These are phyloP conservation scores for Gossypium aridum DNA, from an alignment of 441 rosid species.

Conservation along the genomic window DNA sequence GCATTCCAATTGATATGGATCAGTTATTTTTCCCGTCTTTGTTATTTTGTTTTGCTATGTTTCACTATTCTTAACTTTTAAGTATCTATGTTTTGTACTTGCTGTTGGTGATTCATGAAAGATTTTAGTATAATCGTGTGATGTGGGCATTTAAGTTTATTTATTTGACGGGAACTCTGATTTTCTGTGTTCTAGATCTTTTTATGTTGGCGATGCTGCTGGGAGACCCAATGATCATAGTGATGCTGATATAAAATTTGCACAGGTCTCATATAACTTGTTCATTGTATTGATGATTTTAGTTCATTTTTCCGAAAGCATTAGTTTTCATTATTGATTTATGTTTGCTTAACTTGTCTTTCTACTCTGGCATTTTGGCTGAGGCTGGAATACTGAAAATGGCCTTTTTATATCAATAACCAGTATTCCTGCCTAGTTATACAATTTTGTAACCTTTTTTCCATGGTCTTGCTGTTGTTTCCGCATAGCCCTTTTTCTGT, in stretches of 20 bases:
- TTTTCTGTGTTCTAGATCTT: conserved; percentile 45
- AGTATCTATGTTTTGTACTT: neutral
- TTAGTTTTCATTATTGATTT: neutral
- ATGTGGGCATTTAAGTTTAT: neutral
- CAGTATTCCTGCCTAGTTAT: neutral
- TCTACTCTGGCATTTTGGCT: neutral
- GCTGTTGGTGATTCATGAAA: neutral
- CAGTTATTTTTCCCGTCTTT: conserved; percentile 39
- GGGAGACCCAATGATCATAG: conserved; percentile 79
- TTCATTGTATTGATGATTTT: neutral
- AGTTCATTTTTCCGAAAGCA: neutral
- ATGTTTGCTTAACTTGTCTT: neutral
- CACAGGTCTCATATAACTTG: conserved; percentile 42
- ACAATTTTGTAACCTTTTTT: neutral
- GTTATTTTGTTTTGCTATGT: conserved; percentile 1
- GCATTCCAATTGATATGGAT: conserved; percentile 66
- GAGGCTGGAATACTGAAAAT: neutral
- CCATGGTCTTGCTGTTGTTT: neutral
- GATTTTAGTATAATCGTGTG: neutral
- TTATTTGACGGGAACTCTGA: neutral
- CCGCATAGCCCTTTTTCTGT: neutral
- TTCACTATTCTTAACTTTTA: neutral
- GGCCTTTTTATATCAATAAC: neutral
- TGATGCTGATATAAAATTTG: conserved; percentile 82
- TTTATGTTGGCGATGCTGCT: conserved; percentile 96